Base-by-base conservation (phyloP, 2,329 filamentous ascomycete species). In the Davidsoniella australis region DNA sequence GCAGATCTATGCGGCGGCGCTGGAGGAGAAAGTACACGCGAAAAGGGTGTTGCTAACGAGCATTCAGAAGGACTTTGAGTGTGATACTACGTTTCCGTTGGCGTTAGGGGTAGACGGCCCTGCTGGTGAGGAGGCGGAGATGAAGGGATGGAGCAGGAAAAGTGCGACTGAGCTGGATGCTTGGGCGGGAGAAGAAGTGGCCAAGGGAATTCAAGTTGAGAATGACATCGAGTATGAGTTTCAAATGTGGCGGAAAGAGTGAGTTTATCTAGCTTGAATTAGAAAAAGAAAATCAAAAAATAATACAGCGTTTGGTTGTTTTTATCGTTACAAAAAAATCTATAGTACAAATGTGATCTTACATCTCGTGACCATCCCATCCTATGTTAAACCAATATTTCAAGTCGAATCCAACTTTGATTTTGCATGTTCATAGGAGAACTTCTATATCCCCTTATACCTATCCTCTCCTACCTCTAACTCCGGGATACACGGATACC, bases 1-100 rank as follows among this genome's bases (percentile, higher is more conserved):
- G 50, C 82, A 87, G 66, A 80, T 96, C 55, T 98, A 96, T 64
- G 69, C 68, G 38, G 73, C 79, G 18, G 80, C 85, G 12, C 67
- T 96, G 59, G 61, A 66, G 56, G 7, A 12, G 29, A 9, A 33
- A 12, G 29, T 24, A 17, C 60, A 66, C 55, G 69, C 78, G 40
- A 71, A 67, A 57, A 67, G 78, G 39, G 72, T 91, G 49, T 63
- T 91, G 53, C 66, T 89, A 55, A 91, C 85, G 46, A 71, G 75
- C 55, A 73, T 93, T 36, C 59, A 72, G 55, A 67, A 65, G 3
- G 81, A 85, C 44, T 89, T 79, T 63, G 80, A 82, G 51, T 88
- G 83, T 59, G 85, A 91, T 62, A 80, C 80, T 0, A 77, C 76
- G 57, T 88, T 93, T 57, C 74, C 79, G 1, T 60, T 83, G n/a